A percentile compares a stretch with the other conserved stretches of the same genome.
Conservation (phyloP, 2,329 filamentous ascomycete genomes). For the Fusarium temperatum region DNA sequence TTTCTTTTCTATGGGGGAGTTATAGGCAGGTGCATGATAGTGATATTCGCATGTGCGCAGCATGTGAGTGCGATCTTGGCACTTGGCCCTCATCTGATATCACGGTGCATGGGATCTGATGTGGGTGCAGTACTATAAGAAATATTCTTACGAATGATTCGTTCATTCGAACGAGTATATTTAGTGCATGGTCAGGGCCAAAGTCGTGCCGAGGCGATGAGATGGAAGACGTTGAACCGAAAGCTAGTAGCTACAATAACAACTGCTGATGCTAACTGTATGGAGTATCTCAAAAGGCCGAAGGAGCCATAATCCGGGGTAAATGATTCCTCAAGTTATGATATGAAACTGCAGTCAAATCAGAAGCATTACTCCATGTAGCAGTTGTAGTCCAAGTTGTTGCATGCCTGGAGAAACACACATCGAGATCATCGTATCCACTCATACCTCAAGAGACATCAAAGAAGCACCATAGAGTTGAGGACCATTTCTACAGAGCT, state of each 20-base stretch:
- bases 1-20: not conserved
- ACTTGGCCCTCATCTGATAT: not conserved
- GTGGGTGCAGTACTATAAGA: not conserved
- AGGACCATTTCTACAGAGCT: not conserved
- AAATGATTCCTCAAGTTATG: no score
- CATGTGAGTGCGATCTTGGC: not conserved
- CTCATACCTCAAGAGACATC: not conserved
- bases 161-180: not conserved
- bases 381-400: not conserved
- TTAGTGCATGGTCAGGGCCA: not conserved
- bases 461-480: not conserved
- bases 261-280: not conserved
- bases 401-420: not conserved
- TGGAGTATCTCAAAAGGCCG: no score
- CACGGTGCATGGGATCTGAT: no score
- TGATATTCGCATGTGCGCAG: not conserved
- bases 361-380: not conserved
- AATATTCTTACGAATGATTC: no score
- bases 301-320: no score
- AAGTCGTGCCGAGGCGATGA: not conserved
- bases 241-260: no score
- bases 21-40: not conserved
- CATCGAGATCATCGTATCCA: not conserved
- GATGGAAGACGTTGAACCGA: not conserved
- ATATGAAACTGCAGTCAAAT: not conserved